Evolutionary conservation across 192 early-diverging fungal species (phyloP).

Genomic region (Entomortierella parvispora): DNA sequence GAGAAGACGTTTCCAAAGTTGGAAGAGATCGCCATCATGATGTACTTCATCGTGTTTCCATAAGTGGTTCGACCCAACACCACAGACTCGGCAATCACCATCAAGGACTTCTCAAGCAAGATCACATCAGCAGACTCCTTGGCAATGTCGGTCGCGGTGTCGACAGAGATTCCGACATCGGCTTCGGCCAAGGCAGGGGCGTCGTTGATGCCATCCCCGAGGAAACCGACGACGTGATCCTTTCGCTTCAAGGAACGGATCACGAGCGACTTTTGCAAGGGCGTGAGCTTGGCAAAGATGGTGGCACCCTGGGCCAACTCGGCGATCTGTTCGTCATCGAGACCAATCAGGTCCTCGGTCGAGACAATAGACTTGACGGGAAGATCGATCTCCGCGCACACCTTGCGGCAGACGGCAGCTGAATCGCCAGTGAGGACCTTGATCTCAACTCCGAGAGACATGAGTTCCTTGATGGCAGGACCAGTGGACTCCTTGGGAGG

Average conservation of each 20-base stretch:
- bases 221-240: constrained; percentile 57
- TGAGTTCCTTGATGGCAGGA: constrained; percentile 55
- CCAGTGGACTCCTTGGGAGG: constrained; percentile 60
- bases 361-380: constrained; percentile 51
- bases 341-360: constrained; percentile 46
- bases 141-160: constrained; percentile 61
- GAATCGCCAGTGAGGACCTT: constrained; percentile 67
- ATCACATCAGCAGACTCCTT: constrained; percentile 65
- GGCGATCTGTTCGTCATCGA: constrained; percentile 48
- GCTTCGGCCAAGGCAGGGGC: constrained; percentile 58
- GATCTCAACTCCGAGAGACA: constrained; percentile 51
- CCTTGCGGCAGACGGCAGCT: constrained; percentile 55
- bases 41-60: constrained; percentile 66
- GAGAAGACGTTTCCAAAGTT: constrained; percentile 69
- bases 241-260: constrained; percentile 53
- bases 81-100: constrained; percentile 52
- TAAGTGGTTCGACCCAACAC: constrained; percentile 56
- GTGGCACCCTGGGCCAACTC: constrained; percentile 45
- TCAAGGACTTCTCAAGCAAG: constrained; percentile 59
- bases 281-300: constrained; percentile 65
- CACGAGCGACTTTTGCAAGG: constrained; percentile 55
- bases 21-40: constrained; percentile 63
- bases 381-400: constrained; percentile 60
- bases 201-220: constrained; percentile 68
- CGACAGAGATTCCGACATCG: constrained; percentile 64